Conservation (phyloP, 148 eudicot genomes). For the Rhododendron simsii region DNA sequence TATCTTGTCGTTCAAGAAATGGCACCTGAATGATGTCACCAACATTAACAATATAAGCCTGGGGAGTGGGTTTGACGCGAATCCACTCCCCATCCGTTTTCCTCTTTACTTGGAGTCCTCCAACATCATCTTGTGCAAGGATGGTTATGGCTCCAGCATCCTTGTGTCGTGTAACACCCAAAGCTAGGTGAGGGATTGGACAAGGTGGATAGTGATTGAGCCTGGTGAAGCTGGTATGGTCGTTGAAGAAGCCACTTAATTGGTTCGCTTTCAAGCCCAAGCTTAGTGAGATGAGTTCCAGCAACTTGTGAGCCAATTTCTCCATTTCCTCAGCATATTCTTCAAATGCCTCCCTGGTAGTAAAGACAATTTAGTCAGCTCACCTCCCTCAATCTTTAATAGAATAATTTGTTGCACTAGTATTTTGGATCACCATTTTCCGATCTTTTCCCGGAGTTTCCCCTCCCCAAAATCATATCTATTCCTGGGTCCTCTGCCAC, state of each 20-base stretch:
- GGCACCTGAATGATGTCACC: conserved; percentile 80
- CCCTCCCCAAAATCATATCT: too few species aligned
- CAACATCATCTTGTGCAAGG: too few species aligned
- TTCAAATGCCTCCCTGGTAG: conserved; percentile 47
- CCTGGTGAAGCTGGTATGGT: conserved; percentile 45
- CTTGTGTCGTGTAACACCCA: conserved; percentile 74
- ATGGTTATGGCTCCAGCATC: conserved; percentile 63
- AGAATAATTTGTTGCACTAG: background rate
- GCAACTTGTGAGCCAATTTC: conserved; percentile 38
- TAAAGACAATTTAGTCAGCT: background rate
- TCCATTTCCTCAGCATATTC: conserved; percentile 53
- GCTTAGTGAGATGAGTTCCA: conserved; percentile 62
- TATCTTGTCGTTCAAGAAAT: too few species aligned
- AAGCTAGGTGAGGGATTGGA: conserved; percentile 55
- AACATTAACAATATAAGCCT: conserved; percentile 63
- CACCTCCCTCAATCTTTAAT: background rate
- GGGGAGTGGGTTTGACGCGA: conserved; percentile 51
- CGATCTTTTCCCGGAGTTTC: too few species aligned
- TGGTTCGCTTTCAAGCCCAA: conserved; percentile 38
- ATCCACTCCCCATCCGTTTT: conserved; percentile 73
- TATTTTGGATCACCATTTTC: too few species aligned
- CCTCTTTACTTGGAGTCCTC: conserved; percentile 13
- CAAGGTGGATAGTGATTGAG: conserved; percentile 73
- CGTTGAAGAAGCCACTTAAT: conserved; percentile 34
- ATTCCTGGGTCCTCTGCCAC: too few species aligned